Evolutionary conservation across 345 rosid genomes (phyloP), one percentile per base, ranked within the genome.

Genomic region (Microthlaspi erraticum): DNA sequence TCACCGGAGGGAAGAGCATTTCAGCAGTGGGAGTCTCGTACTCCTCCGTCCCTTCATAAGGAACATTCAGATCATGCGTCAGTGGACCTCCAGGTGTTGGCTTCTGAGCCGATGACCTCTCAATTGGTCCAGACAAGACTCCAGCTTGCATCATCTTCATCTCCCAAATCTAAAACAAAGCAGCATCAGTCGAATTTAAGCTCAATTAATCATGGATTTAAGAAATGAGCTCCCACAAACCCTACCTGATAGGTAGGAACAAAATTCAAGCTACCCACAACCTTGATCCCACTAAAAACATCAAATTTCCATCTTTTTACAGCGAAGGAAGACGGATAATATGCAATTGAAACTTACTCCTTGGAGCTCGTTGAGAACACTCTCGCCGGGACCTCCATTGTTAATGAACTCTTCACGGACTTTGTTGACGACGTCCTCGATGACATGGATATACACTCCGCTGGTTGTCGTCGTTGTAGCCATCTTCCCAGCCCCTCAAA

Each of bases 21-120:
- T 92, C 99, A 64, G 94, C 93, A 1, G 99, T 95, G 29, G 99
- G 99, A 54, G 99, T 95, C 80, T 95, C 98, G 13, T 84, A 95
- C 79, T 95, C 99, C 79, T 95, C 99, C 0, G 91, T 77, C 54
- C 89, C 98, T 68, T 95, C 91, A 60, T 95, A 95, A 0, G 99
- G 99, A 13, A 89, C 99, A 83, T 95, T 95, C 34, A 95, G 90
- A 77, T 95, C 99, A 43, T 88, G 98, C 37, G 92, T 83, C 52
- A 84, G 56, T 14, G 81, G 80, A 45, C 84, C 90, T 26, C 91
- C 96, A 9, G 88, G 84, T 1, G 79, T 73, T 1, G 81, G 73
- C 87, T 82, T 92, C 18, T 79, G 70, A 38, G 70, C 82, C 1
- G 88, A 75, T 10, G 96, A 81, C 83, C 98, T 86, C 33, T 88